Evolutionary conservation across 768 basidiomycete species (phyloP).

Genomic region (Xerocomus potaroensis): DNA sequence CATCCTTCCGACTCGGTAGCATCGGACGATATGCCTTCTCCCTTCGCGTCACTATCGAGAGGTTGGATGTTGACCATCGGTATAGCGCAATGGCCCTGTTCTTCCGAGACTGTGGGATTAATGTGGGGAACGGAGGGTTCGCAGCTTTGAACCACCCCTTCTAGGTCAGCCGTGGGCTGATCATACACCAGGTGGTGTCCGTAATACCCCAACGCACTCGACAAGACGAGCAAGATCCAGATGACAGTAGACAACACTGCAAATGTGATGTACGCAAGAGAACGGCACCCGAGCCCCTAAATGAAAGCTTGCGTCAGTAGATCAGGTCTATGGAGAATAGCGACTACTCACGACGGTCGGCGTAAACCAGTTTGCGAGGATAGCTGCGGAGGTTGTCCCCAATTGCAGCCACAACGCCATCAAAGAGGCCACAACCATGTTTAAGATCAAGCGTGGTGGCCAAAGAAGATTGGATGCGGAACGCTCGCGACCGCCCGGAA

Average conservation of each 20-base stretch:
- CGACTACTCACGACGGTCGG: conserved; percentile 25
- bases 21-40: too few species aligned
- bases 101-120: too few species aligned
- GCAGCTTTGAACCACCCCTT: not conserved
- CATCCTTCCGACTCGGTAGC: not conserved
- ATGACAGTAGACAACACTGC: conserved; percentile 25
- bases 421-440: conserved; percentile 30
- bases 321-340: too few species aligned
- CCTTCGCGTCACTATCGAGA: not conserved
- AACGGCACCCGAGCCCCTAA: conserved; percentile 35
- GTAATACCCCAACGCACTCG: conserved; percentile 14
- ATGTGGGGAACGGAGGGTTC: not conserved
- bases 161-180: not conserved
- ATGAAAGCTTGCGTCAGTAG: not conserved
- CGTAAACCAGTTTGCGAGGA: conserved; percentile 27
- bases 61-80: not conserved
- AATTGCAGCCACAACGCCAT: conserved; percentile 31
- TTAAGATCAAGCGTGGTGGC: conserved; percentile 20
- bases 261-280: conserved; percentile 29
- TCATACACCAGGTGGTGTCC: conserved; percentile 6
- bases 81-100: too few species aligned
- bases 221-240: conserved; percentile 29
- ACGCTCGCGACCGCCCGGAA: conserved; percentile 1
- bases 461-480: conserved; percentile 4
- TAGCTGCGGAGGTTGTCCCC: conserved; percentile 28